Percentiles rank a stretch among this genome's conserved stretches.
phyloP scores from a whole-genome alignment of 2,329 filamentous ascomycete genomes.

The Lojkania enalia region DNA sequence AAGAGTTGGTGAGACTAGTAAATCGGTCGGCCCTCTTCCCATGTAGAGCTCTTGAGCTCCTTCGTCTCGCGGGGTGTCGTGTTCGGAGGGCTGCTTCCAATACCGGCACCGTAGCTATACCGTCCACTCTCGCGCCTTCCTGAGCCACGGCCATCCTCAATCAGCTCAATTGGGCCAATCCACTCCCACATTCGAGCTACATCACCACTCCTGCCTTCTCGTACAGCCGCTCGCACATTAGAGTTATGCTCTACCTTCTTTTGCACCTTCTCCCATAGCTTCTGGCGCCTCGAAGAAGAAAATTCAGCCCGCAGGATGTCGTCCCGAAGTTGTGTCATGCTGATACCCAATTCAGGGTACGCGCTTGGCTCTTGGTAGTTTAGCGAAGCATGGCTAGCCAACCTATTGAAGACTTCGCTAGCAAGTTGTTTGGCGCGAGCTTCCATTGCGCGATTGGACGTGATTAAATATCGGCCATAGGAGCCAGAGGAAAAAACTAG shows the following conservation, averaged over 20 bases:
- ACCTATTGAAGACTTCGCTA: slow-evolving; percentile 77
- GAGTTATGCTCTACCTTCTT: slow-evolving; percentile 89
- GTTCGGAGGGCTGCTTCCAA: slow-evolving; percentile 35
- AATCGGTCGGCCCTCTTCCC: slow-evolving; percentile 54
- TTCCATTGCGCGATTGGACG: slow-evolving; percentile 65
- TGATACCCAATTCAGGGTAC: slow-evolving; percentile 77
- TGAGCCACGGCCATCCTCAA: slow-evolving; percentile 44
- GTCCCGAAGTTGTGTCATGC: slow-evolving; percentile 86
- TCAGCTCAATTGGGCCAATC: slow-evolving; percentile 62
- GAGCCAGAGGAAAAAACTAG: slow-evolving; percentile 52
- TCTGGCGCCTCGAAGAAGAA: slow-evolving; percentile 72
- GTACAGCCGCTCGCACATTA: slow-evolving; percentile 81
- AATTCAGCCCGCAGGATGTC: slow-evolving; percentile 86
- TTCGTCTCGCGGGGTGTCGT: slow-evolving; percentile 34
- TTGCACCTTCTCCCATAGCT: slow-evolving; percentile 81
- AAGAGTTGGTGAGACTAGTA: slow-evolving; percentile 42
- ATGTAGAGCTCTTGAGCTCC: slow-evolving; percentile 38
- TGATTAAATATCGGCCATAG: slow-evolving; percentile 68
- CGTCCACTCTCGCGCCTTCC: slow-evolving; percentile 37
- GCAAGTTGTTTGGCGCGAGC: slow-evolving; percentile 82
- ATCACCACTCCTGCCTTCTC: slow-evolving; percentile 58
- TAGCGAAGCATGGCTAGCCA: slow-evolving; percentile 82
- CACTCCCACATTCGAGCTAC: slow-evolving; percentile 69
- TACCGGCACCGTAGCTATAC: slow-evolving; percentile 34
- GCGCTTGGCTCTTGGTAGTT: slow-evolving; percentile 65